phyloP scores from a whole-genome alignment of 1,284 basidiomycete genomes.

The Naganishia albida region DNA sequence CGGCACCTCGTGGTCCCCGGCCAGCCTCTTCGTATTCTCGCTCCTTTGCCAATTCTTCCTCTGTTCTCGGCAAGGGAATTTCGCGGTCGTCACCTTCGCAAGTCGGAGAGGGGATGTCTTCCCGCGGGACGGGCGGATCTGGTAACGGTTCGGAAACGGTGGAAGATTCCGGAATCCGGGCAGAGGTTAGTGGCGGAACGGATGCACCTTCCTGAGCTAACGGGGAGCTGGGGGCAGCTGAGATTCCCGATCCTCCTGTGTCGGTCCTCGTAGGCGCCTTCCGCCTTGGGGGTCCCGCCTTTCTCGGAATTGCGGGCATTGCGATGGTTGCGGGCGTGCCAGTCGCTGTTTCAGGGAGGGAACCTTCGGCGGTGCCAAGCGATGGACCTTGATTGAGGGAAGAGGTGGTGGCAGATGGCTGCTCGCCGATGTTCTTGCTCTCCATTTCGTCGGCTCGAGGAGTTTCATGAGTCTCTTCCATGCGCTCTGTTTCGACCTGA shows the following conservation, averaged over 20 bases:
- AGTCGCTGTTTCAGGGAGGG: conserved; percentile 6
- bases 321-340: conserved; percentile 30
- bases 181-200: background rate
- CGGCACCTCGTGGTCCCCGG: conserved; percentile 39
- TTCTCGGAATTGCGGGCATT: conserved; percentile 37
- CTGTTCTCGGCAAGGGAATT: conserved; percentile 42
- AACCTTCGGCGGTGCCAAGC: background rate
- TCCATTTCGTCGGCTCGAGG: background rate
- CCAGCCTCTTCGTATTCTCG: conserved; percentile 40
- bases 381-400: background rate
- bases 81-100: conserved; percentile 39
- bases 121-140: background rate
- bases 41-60: conserved; percentile 38
- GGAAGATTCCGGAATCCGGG: background rate
- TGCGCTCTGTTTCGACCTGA: conserved; percentile 1
- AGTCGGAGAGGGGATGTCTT: conserved; percentile 13
- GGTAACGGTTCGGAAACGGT: background rate
- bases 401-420: background rate
- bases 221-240: background rate
- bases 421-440: background rate
- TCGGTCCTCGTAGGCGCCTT: conserved; percentile 9
- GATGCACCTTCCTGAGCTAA: background rate
- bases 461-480: background rate
- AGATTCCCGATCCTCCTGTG: conserved; percentile 12
- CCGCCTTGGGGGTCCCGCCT: conserved; percentile 35